Percentiles rank a stretch among this genome's conserved stretches.
Conservation (phyloP, 306 rosid genomes). For the Arachis stenosperma region DNA sequence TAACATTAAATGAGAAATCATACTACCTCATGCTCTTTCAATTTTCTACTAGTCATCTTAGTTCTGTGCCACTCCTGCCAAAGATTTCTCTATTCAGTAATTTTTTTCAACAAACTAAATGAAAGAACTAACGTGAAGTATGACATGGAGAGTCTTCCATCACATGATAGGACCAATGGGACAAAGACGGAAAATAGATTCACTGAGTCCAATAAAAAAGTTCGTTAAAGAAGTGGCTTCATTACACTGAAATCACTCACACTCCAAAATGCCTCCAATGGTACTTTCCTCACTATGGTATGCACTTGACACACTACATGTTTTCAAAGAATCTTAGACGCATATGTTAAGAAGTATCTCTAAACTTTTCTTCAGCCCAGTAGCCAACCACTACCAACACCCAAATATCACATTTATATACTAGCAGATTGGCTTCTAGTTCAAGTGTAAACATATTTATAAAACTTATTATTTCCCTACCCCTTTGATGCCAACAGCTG, state of each 20-base stretch:
- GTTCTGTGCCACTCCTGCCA: slow-evolving; percentile 64
- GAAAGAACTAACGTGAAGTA: slow-evolving; percentile 27
- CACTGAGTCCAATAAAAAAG: neutral
- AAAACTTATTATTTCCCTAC: slow-evolving; percentile 20
- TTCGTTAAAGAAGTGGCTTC: neutral
- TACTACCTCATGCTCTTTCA: slow-evolving; percentile 55
- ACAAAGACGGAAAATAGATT: neutral
- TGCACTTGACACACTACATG: neutral
- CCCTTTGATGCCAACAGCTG: slow-evolving; percentile 27
- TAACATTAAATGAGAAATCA: slow-evolving; percentile 6
- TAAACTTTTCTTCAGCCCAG: neutral
- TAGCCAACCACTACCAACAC: neutral
- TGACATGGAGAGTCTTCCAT: neutral
- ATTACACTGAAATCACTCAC: neutral
- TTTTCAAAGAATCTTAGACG: slow-evolving; percentile 8
- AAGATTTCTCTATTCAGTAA: slow-evolving; percentile 38
- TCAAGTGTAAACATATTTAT: slow-evolving; percentile 3
- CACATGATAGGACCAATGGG: neutral
- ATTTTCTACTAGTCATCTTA: slow-evolving; percentile 45
- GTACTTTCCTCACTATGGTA: neutral
- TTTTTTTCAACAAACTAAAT: slow-evolving; percentile 22
- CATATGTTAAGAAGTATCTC: neutral
- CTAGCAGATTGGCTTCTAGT: slow-evolving; percentile 10
- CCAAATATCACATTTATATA: slow-evolving; percentile 2
- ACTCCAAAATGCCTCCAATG: neutral